Conservation (phyloP, 495 filamentous ascomycete species). For the Penicillium psychrofluorescens region DNA sequence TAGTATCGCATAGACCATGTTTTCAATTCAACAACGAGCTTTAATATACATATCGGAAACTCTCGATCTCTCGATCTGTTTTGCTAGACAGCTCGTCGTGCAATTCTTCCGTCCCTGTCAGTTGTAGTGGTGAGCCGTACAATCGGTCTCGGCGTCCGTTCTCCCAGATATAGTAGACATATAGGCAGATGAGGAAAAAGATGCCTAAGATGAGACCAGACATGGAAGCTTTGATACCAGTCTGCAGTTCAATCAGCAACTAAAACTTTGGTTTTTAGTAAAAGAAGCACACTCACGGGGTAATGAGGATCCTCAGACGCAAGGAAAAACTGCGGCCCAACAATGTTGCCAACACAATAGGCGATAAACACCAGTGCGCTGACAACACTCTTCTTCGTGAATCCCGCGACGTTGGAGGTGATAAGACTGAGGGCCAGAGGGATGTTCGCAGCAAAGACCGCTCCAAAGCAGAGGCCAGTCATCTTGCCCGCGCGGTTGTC, state of each 20-base stretch:
- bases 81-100: conserved; percentile 23
- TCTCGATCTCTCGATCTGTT: conserved; percentile 25
- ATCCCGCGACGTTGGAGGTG: conserved; percentile 54
- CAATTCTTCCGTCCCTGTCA: conserved; percentile 18
- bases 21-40: background rate
- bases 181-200: conserved; percentile 17
- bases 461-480: conserved; percentile 47
- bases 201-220: conserved; percentile 19
- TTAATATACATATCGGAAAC: conserved; percentile 25
- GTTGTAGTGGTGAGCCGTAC: conserved; percentile 13
- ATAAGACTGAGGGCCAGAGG: conserved; percentile 50
- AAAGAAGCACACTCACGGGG: conserved; percentile 11
- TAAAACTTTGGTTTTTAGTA: too few species aligned
- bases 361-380: conserved; percentile 30
- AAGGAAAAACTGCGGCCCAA: conserved; percentile 30
- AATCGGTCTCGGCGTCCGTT: conserved; percentile 18
- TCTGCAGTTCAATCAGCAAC: conserved; percentile 4
- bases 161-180: conserved; percentile 15
- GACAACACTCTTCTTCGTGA: conserved; percentile 53
- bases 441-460: conserved; percentile 45
- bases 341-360: conserved; percentile 33
- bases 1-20: too few species aligned
- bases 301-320: conserved; percentile 27
- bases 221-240: conserved; percentile 23
- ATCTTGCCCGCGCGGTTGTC: conserved; percentile 43